Evolutionary conservation across 2,329 filamentous ascomycete genomes (phyloP).

Genomic region (Beauveria bassiana): DNA sequence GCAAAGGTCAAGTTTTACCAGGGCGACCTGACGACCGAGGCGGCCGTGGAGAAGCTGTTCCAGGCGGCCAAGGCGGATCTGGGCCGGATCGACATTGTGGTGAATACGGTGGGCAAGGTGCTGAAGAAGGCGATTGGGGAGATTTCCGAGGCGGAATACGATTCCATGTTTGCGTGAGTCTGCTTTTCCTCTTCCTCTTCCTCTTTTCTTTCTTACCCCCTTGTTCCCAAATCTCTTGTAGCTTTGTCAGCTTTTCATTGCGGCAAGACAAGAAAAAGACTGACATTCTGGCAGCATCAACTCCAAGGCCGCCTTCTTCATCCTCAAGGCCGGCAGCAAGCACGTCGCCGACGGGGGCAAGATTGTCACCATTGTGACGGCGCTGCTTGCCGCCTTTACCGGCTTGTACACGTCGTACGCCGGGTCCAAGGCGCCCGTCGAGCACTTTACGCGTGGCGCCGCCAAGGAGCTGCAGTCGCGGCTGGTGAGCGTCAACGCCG

Average conservation of each 20-base stretch:
- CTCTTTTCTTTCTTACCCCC: background rate
- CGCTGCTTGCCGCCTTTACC: conserved; percentile 37
- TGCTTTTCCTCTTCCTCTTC: background rate
- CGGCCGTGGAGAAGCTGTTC: conserved; percentile 33
- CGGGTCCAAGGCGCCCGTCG: conserved; percentile 32
- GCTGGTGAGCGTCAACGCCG: conserved; percentile 27
- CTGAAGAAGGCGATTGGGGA: conserved; percentile 38
- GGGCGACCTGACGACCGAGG: conserved; percentile 33
- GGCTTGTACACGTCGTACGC: conserved; percentile 38
- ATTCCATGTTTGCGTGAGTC: conserved; percentile 38
- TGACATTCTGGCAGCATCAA: conserved; percentile 27
- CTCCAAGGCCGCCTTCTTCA: conserved; percentile 37
- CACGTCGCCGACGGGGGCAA: conserved; percentile 37
- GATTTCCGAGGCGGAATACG: conserved; percentile 37
- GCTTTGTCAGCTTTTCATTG: too few relatives aligned
- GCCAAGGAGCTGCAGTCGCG: conserved; percentile 26
- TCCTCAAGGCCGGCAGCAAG: conserved; percentile 34
- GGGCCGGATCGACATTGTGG: conserved; percentile 38
- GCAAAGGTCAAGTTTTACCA: conserved; percentile 33
- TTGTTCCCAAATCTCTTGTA: too few relatives aligned
- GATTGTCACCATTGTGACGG: conserved; percentile 38
- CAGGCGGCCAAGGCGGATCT: conserved; percentile 31
- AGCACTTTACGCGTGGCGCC: conserved; percentile 30
- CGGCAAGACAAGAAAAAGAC: background rate
- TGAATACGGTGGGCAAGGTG: conserved; percentile 44